phyloP scores from a whole-genome alignment of 1,284 basidiomycete genomes.

The Lignosus rhinocerotis region DNA sequence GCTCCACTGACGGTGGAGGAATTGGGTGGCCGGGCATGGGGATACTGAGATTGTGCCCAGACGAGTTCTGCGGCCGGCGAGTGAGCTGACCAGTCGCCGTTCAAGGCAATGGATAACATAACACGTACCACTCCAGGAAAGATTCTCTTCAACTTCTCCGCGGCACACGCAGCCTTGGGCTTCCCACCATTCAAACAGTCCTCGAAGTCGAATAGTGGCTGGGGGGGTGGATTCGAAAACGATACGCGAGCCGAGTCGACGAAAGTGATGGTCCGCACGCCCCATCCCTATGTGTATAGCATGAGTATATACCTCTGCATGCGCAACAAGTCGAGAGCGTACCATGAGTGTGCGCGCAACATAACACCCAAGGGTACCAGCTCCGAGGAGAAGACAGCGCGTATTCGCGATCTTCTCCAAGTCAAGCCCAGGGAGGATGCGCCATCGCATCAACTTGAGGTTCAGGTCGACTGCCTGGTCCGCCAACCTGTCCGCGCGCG shows the following conservation, averaged over 20 bases:
- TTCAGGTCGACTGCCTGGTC: conserved; percentile 97
- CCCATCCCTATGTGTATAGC: conserved; percentile 79
- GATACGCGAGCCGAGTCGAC: conserved; percentile 91
- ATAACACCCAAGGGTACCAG: conserved; percentile 96
- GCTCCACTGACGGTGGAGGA: conserved; percentile 54
- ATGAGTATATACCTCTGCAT: not conserved
- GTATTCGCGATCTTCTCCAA: conserved; percentile 85
- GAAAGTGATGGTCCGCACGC: conserved; percentile 89
- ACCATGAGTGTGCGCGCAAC: conserved; percentile 91
- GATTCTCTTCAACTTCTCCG: conserved; percentile 83
- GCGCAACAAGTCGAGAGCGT: conserved; percentile 16
- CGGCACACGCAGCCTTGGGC: conserved; percentile 91
- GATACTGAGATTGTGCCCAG: conserved; percentile 76
- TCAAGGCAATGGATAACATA: not conserved
- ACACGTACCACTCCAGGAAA: conserved; percentile 86
- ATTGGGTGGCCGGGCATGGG: conserved; percentile 99
- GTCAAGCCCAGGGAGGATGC: conserved; percentile 88
- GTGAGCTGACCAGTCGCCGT: not conserved
- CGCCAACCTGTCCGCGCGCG: conserved; percentile 60
- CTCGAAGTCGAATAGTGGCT: conserved; percentile 93
- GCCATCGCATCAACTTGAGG: conserved; percentile 97
- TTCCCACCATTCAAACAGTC: conserved; percentile 94
- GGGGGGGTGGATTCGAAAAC: conserved; percentile 96
- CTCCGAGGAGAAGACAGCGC: conserved; percentile 86
- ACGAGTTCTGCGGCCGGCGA: conserved; percentile 69